Evolutionary conservation across 2,329 filamentous ascomycete genomes (phyloP).

Genomic region (Arachnomyces sp.): DNA sequence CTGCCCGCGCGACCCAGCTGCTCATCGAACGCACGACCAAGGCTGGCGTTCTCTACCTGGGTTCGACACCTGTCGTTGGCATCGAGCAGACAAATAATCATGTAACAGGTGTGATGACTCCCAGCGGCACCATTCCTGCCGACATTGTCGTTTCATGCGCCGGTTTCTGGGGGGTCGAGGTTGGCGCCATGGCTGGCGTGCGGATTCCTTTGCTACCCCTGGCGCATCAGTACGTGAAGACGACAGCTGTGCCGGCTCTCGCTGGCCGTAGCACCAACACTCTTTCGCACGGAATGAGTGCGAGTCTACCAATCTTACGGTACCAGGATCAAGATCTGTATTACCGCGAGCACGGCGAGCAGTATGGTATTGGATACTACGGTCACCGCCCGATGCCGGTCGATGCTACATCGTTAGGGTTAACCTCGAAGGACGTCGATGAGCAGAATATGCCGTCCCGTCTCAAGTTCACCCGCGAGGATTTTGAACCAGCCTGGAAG

Average conservation of each 20-base stretch:
- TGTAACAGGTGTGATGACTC: conserved; percentile 52
- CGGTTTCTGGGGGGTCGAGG: conserved; percentile 60
- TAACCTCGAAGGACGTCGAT: conserved; percentile 47
- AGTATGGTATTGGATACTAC: conserved; percentile 58
- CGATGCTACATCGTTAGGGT: conserved; percentile 46
- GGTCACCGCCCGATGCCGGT: conserved; percentile 57
- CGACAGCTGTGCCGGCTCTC: conserved; percentile 44
- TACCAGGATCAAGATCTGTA: conserved; percentile 59
- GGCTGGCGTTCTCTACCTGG: conserved; percentile 54
- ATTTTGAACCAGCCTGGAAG: conserved; percentile 56
- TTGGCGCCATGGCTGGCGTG: conserved; percentile 54
- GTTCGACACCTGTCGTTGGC: conserved; percentile 50
- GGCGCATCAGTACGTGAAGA: conserved; percentile 59
- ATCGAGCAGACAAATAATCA: conserved; percentile 44
- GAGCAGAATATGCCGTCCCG: conserved; percentile 59
- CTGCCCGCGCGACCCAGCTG: conserved; percentile 54
- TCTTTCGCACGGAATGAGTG: conserved; percentile 40
- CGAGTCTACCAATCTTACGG: conserved; percentile 51
- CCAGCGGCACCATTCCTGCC: conserved; percentile 44
- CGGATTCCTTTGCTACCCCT: conserved; percentile 54
- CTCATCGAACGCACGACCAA: conserved; percentile 52
- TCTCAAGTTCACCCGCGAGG: conserved; percentile 51
- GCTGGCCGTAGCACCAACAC: conserved; percentile 32
- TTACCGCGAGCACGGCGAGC: conserved; percentile 58
- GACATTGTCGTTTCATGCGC: conserved; percentile 58